These are phyloP conservation scores for Scolecobasidium constrictum DNA, from an alignment of 2,329 filamentous ascomycete genomes.

Conservation along the genomic window DNA sequence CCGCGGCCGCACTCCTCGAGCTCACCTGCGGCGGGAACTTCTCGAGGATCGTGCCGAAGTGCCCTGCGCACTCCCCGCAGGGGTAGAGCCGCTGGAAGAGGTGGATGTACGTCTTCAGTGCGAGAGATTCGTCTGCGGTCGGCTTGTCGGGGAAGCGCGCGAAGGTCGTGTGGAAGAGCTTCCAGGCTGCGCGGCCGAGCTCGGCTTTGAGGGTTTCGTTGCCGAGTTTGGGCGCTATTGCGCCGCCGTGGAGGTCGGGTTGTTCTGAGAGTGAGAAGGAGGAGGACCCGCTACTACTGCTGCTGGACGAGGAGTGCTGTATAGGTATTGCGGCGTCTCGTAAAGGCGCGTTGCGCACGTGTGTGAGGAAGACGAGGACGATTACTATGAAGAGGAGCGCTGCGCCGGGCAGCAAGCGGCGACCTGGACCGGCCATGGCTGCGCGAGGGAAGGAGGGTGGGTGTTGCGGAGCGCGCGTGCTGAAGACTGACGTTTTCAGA, in stretches of 20 bases:
- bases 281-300: too few species aligned
- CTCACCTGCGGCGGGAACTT: conserved; percentile 55
- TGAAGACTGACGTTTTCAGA: too few species aligned
- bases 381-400: neutral
- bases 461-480: too few species aligned
- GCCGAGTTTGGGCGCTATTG: conserved; percentile 70
- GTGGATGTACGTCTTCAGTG: conserved; percentile 49
- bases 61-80: conserved; percentile 54
- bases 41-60: conserved; percentile 50
- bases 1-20: conserved; percentile 49
- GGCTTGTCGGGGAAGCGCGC: conserved; percentile 54
- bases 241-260: conserved; percentile 47
- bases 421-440: neutral
- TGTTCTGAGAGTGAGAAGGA: conserved; percentile 13
- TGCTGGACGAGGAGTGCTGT: neutral
- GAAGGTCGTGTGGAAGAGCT: conserved; percentile 56
- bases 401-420: neutral
- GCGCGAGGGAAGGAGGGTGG: too few species aligned
- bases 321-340: neutral
- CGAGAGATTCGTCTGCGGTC: conserved; percentile 47
- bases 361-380: neutral
- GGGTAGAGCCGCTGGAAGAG: conserved; percentile 56
- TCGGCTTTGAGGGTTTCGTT: conserved; percentile 71
- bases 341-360: neutral
- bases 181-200: conserved; percentile 54